Percentiles rank a stretch among this genome's conserved stretches.
phyloP scores from a whole-genome alignment of 108 stramenopile species.

The Chaetoceros tenuissimus region DNA sequence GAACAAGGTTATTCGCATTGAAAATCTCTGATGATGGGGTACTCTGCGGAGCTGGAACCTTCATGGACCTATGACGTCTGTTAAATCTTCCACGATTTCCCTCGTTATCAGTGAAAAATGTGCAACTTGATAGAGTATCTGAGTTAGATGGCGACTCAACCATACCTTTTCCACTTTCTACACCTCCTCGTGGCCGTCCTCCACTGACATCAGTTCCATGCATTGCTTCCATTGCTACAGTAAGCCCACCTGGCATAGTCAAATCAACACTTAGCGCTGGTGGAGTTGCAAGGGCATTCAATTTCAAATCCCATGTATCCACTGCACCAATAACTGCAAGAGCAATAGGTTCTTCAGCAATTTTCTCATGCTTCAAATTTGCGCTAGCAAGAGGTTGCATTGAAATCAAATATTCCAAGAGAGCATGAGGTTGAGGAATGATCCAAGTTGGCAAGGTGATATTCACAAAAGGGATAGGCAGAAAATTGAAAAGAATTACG shows the following conservation, averaged over 20 bases:
- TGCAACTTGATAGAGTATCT: constrained; percentile 59
- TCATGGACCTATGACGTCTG: constrained; percentile 4
- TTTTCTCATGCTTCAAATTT: constrained; percentile 54
- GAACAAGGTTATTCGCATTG: constrained; percentile 71
- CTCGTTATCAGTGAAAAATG: constrained; percentile 20
- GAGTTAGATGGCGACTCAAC: constrained; percentile 4
- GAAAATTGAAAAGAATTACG: constrained; percentile 55
- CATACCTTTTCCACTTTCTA: constrained; percentile 5
- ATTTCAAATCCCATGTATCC: constrained; percentile 53
- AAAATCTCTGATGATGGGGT: constrained; percentile 22
- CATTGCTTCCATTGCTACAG: constrained; percentile 68
- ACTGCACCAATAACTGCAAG: constrained; percentile 50
- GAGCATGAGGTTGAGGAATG: constrained; percentile 81
- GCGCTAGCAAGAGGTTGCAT: constrained; percentile 77
- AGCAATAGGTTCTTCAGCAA: constrained; percentile 61
- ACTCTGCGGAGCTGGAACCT: not conserved
- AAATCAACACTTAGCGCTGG: constrained; percentile 74
- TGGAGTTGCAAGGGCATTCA: constrained; percentile 70
- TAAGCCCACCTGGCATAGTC: constrained; percentile 71
- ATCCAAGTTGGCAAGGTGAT: constrained; percentile 72
- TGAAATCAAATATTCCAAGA: constrained; percentile 61
- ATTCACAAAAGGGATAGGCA: constrained; percentile 77
- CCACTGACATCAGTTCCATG: constrained; percentile 64
- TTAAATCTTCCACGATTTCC: constrained; percentile 9
- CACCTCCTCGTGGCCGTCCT: constrained; percentile 16